Evolutionary conservation across 305 asterid species (phyloP).

Genomic region (Fraxinus velutina): DNA sequence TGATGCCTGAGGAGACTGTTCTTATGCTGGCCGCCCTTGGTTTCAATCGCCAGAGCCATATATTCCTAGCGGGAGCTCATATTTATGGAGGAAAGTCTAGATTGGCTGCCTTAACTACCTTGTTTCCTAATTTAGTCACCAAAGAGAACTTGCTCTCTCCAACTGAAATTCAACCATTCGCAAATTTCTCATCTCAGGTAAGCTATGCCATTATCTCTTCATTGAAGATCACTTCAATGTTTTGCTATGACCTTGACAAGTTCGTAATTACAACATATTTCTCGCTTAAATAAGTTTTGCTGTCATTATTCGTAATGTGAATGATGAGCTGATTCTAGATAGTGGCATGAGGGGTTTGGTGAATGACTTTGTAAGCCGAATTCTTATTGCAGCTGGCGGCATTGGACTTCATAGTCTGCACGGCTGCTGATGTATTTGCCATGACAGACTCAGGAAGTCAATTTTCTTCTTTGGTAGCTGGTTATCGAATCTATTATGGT

Average conservation of each 20-base stretch:
- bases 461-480: constrained; percentile 82
- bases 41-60: constrained; percentile 75
- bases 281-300: background rate
- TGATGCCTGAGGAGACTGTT: constrained; percentile 98
- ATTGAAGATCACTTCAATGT: background rate
- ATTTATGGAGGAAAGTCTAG: constrained; percentile 87
- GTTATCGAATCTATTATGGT: constrained; percentile 81
- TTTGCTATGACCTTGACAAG: background rate
- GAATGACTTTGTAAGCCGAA: constrained; percentile 8
- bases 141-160: constrained; percentile 86
- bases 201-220: constrained; percentile 13
- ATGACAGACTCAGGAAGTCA: constrained; percentile 99
- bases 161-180: constrained; percentile 69
- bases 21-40: constrained; percentile 97
- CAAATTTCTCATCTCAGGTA: constrained; percentile 91
- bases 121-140: constrained; percentile 85
- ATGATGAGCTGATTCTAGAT: background rate
- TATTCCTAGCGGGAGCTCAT: constrained; percentile 91
- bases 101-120: constrained; percentile 73
- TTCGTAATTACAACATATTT: background rate
- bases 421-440: constrained; percentile 84
- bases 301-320: background rate
- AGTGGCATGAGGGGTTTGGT: constrained; percentile 7
- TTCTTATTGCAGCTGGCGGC: constrained; percentile 77
- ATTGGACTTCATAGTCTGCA: constrained; percentile 83